Conservation (phyloP, 1,284 basidiomycete species). For the Clitocybe nebularis region DNA sequence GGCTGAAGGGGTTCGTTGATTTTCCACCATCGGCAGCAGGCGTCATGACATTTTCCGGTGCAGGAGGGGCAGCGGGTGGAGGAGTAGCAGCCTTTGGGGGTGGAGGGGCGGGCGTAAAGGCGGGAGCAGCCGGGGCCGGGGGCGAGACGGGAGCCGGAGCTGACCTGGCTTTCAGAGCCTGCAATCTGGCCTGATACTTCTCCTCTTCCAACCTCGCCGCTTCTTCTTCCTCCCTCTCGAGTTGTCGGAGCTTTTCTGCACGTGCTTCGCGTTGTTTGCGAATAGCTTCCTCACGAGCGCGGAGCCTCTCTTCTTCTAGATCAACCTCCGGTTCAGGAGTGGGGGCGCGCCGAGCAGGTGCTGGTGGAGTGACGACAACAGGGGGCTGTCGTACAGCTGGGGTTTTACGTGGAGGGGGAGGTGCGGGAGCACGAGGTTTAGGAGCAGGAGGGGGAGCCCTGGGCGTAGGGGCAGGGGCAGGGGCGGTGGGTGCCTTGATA, state of each 20-base stretch:
- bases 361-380: constrained; percentile 18
- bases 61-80: constrained; percentile 28
- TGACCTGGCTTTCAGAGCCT: constrained; percentile 42
- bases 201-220: constrained; percentile 56
- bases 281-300: constrained; percentile 60
- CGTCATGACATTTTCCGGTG: constrained; percentile 19
- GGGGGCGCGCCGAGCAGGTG: constrained; percentile 31
- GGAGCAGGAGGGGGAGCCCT: constrained; percentile 29
- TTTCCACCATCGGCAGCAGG: constrained; percentile 26
- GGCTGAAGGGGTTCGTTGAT: constrained; percentile 67
- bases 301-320: constrained; percentile 63
- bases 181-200: constrained; percentile 45
- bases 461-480: constrained; percentile 40
- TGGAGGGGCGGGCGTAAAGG: constrained; percentile 21
- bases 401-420: constrained; percentile 42
- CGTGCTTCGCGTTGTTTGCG: constrained; percentile 55
- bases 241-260: constrained; percentile 55
- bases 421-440: constrained; percentile 39
- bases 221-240: constrained; percentile 75
- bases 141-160: constrained; percentile 28
- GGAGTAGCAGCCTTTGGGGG: constrained; percentile 24
- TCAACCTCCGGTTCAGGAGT: constrained; percentile 42
- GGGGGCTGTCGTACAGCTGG: constrained; percentile 44
- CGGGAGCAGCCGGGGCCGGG: constrained; percentile 21
- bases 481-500: constrained; percentile 31